phyloP scores from a whole-genome alignment of 2,329 filamentous ascomycete genomes.

The Coniochaeta sp. region DNA sequence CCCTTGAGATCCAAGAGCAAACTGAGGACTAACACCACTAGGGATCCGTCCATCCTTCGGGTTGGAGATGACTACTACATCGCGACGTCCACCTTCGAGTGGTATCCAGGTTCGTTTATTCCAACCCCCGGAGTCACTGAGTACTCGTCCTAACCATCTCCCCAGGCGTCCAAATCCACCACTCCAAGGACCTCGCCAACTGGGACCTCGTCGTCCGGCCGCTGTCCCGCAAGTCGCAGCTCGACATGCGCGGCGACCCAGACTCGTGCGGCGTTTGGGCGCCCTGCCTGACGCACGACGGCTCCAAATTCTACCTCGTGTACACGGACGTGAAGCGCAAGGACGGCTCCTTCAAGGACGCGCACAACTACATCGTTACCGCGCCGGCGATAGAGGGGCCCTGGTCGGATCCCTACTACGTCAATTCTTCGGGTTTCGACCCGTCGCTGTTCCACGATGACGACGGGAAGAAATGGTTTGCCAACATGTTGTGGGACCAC shows the following conservation, averaged over 20 bases:
- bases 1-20: no score
- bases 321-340: conserved; percentile 63
- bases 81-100: conserved; percentile 49
- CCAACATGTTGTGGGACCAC: conserved; percentile 52
- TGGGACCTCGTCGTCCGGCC: conserved; percentile 41
- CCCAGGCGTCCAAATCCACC: conserved; percentile 48
- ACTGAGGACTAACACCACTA: no score
- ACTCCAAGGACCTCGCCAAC: conserved; percentile 45
- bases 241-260: conserved; percentile 52
- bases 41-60: conserved; percentile 44
- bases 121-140: no score
- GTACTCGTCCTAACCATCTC: conserved; percentile 5
- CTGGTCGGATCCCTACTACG: conserved; percentile 54
- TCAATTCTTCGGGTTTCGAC: conserved; percentile 57
- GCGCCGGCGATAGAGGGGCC: conserved; percentile 47
- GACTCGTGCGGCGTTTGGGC: conserved; percentile 58
- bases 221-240: conserved; percentile 39
- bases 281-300: conserved; percentile 56
- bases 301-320: conserved; percentile 54
- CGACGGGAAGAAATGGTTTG: conserved; percentile 48
- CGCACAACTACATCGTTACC: conserved; percentile 56
- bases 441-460: conserved; percentile 53
- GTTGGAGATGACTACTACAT: conserved; percentile 49
- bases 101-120: conserved; percentile 23
- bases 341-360: conserved; percentile 58